Evolutionary conservation across 78 protist genomes (phyloP).

Genomic region (Andalucia godoyi): DNA sequence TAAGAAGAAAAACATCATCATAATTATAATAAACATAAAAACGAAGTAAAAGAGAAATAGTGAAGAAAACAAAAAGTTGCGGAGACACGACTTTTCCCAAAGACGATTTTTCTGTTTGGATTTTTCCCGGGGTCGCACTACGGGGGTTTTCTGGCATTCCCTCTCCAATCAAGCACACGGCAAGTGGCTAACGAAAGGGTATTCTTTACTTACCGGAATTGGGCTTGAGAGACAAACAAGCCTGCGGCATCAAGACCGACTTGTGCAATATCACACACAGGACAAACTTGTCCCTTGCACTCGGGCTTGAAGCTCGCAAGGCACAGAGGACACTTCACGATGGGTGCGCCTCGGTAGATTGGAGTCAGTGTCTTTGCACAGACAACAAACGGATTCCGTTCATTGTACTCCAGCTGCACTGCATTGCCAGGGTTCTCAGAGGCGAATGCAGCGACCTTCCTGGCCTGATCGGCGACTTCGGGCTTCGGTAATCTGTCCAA

Average conservation of each 20-base stretch:
- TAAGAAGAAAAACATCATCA: no score
- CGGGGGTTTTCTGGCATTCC: no score
- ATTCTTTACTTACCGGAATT: no score
- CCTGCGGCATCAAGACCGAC: slow-evolving; percentile 25
- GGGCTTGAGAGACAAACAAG: neutral
- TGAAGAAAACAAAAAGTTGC: no score
- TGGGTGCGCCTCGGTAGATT: slow-evolving; percentile 62
- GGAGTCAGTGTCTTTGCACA: slow-evolving; percentile 48
- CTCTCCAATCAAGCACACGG: no score
- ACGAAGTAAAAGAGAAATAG: no score
- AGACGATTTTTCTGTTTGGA: no score
- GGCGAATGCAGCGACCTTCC: neutral
- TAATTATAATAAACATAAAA: no score
- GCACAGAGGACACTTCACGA: slow-evolving; percentile 59
- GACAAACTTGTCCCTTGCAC: slow-evolving; percentile 47
- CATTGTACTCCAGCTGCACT: slow-evolving; percentile 51
- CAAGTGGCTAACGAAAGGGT: no score
- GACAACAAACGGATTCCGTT: slow-evolving; percentile 76
- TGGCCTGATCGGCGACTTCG: slow-evolving; percentile 21
- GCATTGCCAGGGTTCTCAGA: neutral
- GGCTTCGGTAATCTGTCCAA: slow-evolving; percentile 62
- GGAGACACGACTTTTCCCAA: no score
- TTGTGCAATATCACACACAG: slow-evolving; percentile 32
- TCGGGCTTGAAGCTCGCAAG: slow-evolving; percentile 35
- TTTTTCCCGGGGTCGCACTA: no score